These are phyloP conservation scores for Populus davidiana DNA, from an alignment of 345 rosid genomes.

Conservation along the genomic window DNA sequence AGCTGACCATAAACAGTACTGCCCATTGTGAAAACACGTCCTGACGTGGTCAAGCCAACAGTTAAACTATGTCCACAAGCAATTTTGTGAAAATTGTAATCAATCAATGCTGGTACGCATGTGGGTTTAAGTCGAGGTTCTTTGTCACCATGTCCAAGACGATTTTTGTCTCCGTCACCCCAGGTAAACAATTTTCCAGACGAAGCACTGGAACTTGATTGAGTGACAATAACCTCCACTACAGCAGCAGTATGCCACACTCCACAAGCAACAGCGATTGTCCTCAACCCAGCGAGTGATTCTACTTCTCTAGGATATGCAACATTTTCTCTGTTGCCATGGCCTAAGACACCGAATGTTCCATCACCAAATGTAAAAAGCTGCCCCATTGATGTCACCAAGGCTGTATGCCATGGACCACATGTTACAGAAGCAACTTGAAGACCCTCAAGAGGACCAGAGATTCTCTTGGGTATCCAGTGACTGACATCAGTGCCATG, in stretches of 20 bases:
- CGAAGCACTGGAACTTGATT: constrained; percentile 63
- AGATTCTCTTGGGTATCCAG: constrained; percentile 96
- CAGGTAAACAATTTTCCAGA: constrained; percentile 94
- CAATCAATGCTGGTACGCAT: constrained; percentile 82
- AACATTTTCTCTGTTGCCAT: constrained; percentile 70
- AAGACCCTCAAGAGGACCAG: constrained; percentile 92
- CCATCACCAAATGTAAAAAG: constrained; percentile 98
- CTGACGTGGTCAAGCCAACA: constrained; percentile 78
- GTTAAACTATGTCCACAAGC: constrained; percentile 94
- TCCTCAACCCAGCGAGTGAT: constrained; percentile 79
- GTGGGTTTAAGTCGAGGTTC: constrained; percentile 87
- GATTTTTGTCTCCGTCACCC: constrained; percentile 96
- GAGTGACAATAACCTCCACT: constrained; percentile 85
- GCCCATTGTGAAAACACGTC: constrained; percentile 82
- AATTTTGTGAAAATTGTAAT: constrained; percentile 69
- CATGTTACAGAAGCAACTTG: constrained; percentile 80
- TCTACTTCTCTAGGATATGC: constrained; percentile 79
- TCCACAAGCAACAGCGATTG: constrained; percentile 83
- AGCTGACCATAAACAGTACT: constrained; percentile 95
- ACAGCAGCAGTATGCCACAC: constrained; percentile 99
- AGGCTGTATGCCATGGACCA: constrained; percentile 98
- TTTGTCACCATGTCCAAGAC: constrained; percentile 97
- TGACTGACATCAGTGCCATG: constrained; percentile 84
- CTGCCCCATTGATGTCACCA: constrained; percentile 77
- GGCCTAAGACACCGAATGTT: constrained; percentile 92